Evolutionary conservation across 2,329 filamentous ascomycete genomes (phyloP).

Genomic region (Macroventuria anomochaeta): DNA sequence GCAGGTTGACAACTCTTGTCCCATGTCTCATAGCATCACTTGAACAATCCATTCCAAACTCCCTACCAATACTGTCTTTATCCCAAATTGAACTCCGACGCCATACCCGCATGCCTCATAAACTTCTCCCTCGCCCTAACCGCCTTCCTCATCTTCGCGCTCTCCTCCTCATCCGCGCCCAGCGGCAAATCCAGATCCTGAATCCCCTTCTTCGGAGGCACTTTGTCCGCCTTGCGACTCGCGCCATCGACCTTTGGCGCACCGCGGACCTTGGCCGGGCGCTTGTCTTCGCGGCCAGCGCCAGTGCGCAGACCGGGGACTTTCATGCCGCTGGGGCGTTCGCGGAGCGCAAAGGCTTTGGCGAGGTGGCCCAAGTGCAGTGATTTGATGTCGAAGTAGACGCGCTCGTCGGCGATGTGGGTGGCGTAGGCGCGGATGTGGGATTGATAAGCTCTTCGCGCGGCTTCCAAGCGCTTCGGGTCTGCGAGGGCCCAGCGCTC

Average conservation of each 20-base stretch:
- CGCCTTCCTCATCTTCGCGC: constrained; percentile 69
- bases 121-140: constrained; percentile 53
- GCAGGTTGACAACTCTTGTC: too few species aligned
- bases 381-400: constrained; percentile 88
- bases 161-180: constrained; percentile 61
- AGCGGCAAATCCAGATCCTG: constrained; percentile 42
- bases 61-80: constrained; percentile 33
- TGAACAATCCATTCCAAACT: not conserved
- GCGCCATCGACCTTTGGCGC: constrained; percentile 43
- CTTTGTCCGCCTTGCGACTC: constrained; percentile 45
- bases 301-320: constrained; percentile 59
- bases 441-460: constrained; percentile 84
- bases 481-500: constrained; percentile 71
- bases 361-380: constrained; percentile 91
- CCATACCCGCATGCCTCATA: constrained; percentile 59
- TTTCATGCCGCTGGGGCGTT: constrained; percentile 81
- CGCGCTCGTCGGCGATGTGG: constrained; percentile 82
- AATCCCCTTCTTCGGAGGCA: constrained; percentile 26
- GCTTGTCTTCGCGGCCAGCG: constrained; percentile 40
- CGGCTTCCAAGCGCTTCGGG: constrained; percentile 76
- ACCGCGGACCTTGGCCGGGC: constrained; percentile 52
- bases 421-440: constrained; percentile 96
- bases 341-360: constrained; percentile 89
- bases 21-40: too few species aligned
- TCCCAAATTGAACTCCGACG: constrained; percentile 73